Evolutionary conservation across 345 rosid genomes (phyloP), one percentile per base, ranked within the genome.

Genomic region (Aquilaria malaccensis): DNA sequence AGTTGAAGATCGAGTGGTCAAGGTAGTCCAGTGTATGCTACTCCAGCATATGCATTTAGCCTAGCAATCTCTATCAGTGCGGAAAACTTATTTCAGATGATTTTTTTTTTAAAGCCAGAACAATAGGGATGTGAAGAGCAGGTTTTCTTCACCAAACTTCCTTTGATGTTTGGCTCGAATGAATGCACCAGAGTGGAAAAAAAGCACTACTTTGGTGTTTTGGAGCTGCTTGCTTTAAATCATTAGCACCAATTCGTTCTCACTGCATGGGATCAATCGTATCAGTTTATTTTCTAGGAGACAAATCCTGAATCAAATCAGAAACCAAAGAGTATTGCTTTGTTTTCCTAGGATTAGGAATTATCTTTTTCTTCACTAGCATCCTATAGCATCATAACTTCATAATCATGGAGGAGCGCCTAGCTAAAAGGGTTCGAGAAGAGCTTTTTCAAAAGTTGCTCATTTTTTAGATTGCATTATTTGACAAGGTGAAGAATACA

Each of bases 391-490:
- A 83, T 63, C 72, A 76, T 63, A 83, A 78, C 51, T 83, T 83
- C 33, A 76, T 83, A 9, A 30, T 74, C 50, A 72, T 76, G 76
- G 88, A 81, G 10, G 83, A 78, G 72, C 59, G 64, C 4, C 54
- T 83, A 52, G 67, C 66, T 11, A 78, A 73, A 66, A 74, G 72
- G 61, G 81, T 78, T 31, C 62, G 81, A 45, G 78, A 80, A 54
- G 61, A 67, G 46, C 53, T 77, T 61, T 70, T 80, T 4, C 54
- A 33, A 12, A 74, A 76, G 63, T 51, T 80, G 33, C 65, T 80
- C 7, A 76, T 80, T 33, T 83, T 78, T 64, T 81, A 78, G 74
- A 58, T 74, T 1, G 81, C 74, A 1, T 83, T 83, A 83, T 83
- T 83, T 50, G 85, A 83, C 64, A 63, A 50, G 31, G 88, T 78